A percentile compares a stretch with the other conserved stretches of the same genome.
phyloP scores from a whole-genome alignment of 495 filamentous ascomycete genomes.

The Sordaria brevicollis region DNA sequence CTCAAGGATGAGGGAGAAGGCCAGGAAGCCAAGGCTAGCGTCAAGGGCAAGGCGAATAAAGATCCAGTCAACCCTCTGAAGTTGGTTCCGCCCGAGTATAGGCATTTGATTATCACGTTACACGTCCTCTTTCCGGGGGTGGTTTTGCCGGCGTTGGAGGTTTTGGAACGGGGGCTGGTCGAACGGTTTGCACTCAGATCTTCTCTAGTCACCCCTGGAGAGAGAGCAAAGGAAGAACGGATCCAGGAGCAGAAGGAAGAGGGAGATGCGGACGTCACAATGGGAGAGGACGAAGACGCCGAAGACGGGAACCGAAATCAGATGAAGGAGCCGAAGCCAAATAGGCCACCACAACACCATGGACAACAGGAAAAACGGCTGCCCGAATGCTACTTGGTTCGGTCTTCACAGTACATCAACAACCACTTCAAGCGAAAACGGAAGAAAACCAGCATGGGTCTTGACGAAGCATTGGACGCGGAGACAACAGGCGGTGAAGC shows the following conservation, averaged over 20 bases:
- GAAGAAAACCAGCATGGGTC: constrained; percentile 5
- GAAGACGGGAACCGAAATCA: too few species aligned
- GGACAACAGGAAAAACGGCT: neutral
- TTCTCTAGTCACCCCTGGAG: too few species aligned
- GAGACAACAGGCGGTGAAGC: neutral
- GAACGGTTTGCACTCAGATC: too few species aligned
- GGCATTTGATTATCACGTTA: constrained; percentile 45
- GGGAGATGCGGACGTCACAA: neutral
- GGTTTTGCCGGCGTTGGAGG: constrained; percentile 66
- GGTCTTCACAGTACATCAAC: constrained; percentile 20
- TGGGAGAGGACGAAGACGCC: neutral
- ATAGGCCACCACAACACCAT: neutral
- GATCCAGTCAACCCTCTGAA: constrained; percentile 28
- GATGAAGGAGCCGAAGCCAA: neutral
- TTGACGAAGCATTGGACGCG: constrained; percentile 11
- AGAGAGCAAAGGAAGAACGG: neutral
- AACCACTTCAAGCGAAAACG: constrained; percentile 10
- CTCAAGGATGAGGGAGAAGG: neutral
- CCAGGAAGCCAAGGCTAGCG: neutral
- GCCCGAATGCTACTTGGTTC: constrained; percentile 26
- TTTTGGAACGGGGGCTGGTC: constrained; percentile 66
- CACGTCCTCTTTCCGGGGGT: constrained; percentile 53
- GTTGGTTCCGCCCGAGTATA: constrained; percentile 23
- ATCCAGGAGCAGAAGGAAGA: neutral
- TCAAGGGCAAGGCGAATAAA: neutral